Evolutionary conservation across 2,329 filamentous ascomycete species (phyloP).

Genomic region (Pyricularia sp.): DNA sequence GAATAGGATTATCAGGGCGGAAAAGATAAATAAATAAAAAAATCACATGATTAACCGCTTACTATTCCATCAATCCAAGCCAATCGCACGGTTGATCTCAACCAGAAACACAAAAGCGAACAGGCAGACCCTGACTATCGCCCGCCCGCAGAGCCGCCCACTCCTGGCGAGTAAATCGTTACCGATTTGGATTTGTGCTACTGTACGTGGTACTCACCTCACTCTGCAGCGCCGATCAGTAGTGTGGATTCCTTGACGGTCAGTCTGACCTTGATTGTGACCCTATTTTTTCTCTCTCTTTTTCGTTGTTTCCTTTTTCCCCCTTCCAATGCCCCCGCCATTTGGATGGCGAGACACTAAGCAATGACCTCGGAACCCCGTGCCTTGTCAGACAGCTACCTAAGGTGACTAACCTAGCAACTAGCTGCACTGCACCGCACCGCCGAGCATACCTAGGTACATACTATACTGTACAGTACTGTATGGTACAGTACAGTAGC

Average conservation of each 20-base stretch:
- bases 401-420: no score
- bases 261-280: background rate
- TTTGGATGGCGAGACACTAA: background rate
- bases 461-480: no score
- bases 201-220: background rate
- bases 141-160: background rate
- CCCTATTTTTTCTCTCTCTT: background rate
- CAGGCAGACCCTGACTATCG: background rate
- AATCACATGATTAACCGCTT: background rate
- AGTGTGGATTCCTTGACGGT: background rate
- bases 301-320: no score
- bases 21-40: background rate
- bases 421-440: no score
- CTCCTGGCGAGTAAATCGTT: background rate
- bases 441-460: no score
- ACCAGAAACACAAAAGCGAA: background rate
- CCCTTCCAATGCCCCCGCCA: background rate
- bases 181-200: background rate
- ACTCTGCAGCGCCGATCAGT: background rate
- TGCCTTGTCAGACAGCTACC: background rate
- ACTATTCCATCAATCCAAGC: background rate
- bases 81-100: background rate
- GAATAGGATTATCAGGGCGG: background rate
- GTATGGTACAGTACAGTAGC: background rate
- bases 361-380: background rate